phyloP scores from a whole-genome alignment of 2,329 filamentous ascomycete species.

The Pezicula radicicola region DNA sequence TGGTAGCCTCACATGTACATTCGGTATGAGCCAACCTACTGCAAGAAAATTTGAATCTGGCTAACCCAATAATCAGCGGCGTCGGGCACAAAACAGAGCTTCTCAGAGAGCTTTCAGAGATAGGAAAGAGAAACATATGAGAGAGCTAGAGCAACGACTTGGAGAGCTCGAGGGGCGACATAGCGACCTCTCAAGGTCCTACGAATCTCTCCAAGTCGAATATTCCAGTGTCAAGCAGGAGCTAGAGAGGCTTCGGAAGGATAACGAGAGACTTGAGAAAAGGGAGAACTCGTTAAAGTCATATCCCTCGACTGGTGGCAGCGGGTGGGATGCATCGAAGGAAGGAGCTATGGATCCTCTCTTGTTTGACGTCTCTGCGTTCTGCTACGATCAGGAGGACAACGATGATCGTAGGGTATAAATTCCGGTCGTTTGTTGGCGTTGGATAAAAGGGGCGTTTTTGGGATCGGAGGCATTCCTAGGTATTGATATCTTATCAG shows the following conservation, averaged over 20 bases:
- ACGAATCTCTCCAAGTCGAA: conserved; percentile 42
- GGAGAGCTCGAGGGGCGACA: conserved; percentile 51
- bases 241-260: conserved; percentile 24
- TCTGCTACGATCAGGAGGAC: conserved; percentile 27
- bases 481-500: too few species aligned
- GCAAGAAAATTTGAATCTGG: background rate
- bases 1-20: conserved; percentile 28
- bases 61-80: conserved; percentile 36
- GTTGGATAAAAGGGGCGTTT: background rate
- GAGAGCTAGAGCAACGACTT: conserved; percentile 58
- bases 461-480: background rate
- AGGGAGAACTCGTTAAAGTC: conserved; percentile 4
- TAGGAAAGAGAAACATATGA: conserved; percentile 62
- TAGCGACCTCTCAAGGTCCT: conserved; percentile 51
- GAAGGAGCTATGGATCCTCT: conserved; percentile 25
- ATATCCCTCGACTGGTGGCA: conserved; percentile 9
- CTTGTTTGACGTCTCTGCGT: conserved; percentile 28
- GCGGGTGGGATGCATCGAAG: conserved; percentile 19
- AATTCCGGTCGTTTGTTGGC: background rate
- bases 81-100: conserved; percentile 57
- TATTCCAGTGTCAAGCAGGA: conserved; percentile 28
- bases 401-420: conserved; percentile 2
- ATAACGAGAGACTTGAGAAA: conserved; percentile 10
- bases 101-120: conserved; percentile 60
- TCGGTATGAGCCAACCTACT: conserved; percentile 19